Conservation (phyloP, 306 rosid species). For the cucumber (Cucumis sativus) region DNA sequence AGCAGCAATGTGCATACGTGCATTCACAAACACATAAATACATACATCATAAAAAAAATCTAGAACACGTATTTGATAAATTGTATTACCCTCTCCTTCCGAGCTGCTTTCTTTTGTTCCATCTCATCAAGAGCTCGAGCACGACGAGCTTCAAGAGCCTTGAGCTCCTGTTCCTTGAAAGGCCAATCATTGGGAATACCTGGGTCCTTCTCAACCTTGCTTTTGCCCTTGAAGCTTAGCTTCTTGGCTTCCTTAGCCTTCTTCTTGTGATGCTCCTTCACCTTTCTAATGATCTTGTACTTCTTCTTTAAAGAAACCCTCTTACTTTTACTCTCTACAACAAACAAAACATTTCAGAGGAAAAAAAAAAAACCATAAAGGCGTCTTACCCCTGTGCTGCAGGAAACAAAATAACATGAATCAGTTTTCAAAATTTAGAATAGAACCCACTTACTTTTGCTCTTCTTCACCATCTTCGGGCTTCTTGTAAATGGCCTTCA, state of each 20-base stretch:
- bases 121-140: slow-evolving; percentile 54
- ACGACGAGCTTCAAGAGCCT: slow-evolving; percentile 75
- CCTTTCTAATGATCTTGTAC: slow-evolving; percentile 72
- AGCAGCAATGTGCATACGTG: no score
- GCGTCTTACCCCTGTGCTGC: not conserved
- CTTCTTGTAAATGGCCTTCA: not conserved
- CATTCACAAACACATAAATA: no score
- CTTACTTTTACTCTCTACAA: slow-evolving; percentile 93
- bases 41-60: not conserved
- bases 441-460: slow-evolving; percentile 50
- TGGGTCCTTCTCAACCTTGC: slow-evolving; percentile 86
- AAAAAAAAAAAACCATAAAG: not conserved
- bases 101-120: slow-evolving; percentile 78
- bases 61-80: not conserved
- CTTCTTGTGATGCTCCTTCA: slow-evolving; percentile 74
- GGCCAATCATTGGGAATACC: slow-evolving; percentile 99
- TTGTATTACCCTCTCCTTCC: slow-evolving; percentile 72
- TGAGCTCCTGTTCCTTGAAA: slow-evolving; percentile 89
- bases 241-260: slow-evolving; percentile 90
- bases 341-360: not conserved
- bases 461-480: slow-evolving; percentile 56
- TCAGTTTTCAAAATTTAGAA: no score
- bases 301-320: slow-evolving; percentile 73
- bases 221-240: slow-evolving; percentile 37
- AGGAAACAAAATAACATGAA: not conserved